These are phyloP conservation scores for Aspergillus intermedius DNA, from an alignment of 2,329 filamentous ascomycete species.

Conservation along the genomic window DNA sequence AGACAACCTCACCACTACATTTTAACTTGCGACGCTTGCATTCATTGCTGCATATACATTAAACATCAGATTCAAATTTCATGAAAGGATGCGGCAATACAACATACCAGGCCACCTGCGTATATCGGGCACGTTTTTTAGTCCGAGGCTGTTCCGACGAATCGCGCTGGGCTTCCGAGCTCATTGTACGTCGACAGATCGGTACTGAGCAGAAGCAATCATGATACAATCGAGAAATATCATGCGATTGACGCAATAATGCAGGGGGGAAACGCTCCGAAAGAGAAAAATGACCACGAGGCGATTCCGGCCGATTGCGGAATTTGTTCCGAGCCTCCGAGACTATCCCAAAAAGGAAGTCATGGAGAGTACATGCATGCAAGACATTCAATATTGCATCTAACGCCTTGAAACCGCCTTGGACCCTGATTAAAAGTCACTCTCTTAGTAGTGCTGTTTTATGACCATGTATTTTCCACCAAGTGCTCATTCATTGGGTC, in stretches of 20 bases:
- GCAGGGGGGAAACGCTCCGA: background rate
- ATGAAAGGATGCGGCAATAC: background rate
- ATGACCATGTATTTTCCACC: no score
- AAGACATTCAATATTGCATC: no score
- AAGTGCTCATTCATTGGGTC: no score
- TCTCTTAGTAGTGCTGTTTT: no score
- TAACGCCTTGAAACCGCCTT: no score
- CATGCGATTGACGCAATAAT: background rate
- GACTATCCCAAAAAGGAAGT: no score
- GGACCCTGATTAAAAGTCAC: no score
- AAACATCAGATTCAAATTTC: background rate
- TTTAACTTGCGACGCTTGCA: slow-evolving; percentile 71
- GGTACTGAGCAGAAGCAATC: background rate
- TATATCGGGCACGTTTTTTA: slow-evolving; percentile 31
- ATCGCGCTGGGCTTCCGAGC: background rate
- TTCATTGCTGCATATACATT: slow-evolving; percentile 58
- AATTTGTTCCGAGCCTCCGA: no score
- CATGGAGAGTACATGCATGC: no score
- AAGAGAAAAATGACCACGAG: background rate
- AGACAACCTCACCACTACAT: slow-evolving; percentile 64
- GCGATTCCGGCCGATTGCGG: background rate
- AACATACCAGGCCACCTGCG: slow-evolving; percentile 29
- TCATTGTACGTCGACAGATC: background rate
- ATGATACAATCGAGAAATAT: background rate
- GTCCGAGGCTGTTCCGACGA: slow-evolving; percentile 15